phyloP scores from a whole-genome alignment of 768 basidiomycete species.

The Hygrocybe coccinea region DNA sequence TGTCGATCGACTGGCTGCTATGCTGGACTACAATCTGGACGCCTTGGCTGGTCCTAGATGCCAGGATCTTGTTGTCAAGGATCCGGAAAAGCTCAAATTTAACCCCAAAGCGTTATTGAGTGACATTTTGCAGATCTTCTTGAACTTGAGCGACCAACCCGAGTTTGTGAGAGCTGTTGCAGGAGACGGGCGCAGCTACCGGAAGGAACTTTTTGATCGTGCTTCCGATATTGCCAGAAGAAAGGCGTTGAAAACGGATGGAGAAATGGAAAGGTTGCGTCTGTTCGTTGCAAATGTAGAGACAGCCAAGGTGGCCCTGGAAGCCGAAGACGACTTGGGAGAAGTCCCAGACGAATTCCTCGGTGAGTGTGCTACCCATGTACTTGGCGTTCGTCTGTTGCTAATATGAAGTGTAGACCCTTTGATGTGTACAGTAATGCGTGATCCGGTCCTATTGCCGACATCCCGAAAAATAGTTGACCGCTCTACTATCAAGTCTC shows the following conservation, averaged over 20 bases:
- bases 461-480: constrained; percentile 77
- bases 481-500: constrained; percentile 89
- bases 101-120: constrained; percentile 75
- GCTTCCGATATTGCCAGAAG: constrained; percentile 64
- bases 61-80: constrained; percentile 77
- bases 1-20: constrained; percentile 89
- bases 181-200: constrained; percentile 90
- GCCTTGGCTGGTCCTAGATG: constrained; percentile 86
- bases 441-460: constrained; percentile 88
- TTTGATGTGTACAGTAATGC: constrained; percentile 89
- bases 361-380: constrained; percentile 45
- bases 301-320: constrained; percentile 68
- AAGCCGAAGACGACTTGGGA: constrained; percentile 87
- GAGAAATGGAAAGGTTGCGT: constrained; percentile 67
- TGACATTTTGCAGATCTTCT: constrained; percentile 85
- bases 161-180: constrained; percentile 86
- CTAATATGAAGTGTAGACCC: constrained; percentile 52
- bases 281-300: constrained; percentile 80
- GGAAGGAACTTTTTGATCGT: constrained; percentile 72
- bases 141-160: constrained; percentile 77
- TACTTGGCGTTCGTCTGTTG: constrained; percentile 8
- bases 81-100: constrained; percentile 87
- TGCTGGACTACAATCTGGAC: constrained; percentile 92
- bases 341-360: constrained; percentile 95
- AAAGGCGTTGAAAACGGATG: constrained; percentile 64